These are phyloP conservation scores for Pelargonium fulgidum DNA, from an alignment of 441 rosid genomes.

Conservation along the genomic window DNA sequence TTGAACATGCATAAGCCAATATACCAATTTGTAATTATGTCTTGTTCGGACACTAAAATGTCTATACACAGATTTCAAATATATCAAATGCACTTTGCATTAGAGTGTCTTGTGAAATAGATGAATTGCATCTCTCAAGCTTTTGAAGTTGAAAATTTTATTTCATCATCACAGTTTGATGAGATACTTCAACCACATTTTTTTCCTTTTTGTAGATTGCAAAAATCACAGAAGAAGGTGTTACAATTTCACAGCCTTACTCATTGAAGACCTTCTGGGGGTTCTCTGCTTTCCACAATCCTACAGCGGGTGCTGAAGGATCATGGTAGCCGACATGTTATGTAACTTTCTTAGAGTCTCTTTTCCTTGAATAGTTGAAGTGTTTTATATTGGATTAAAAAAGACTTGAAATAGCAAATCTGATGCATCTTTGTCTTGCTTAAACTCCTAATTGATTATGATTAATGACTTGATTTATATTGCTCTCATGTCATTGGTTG, in stretches of 20 bases:
- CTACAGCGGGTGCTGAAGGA: conserved; percentile 81
- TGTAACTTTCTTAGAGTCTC: background rate
- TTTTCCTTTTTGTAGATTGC: conserved; percentile 47
- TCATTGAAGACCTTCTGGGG: conserved; percentile 85
- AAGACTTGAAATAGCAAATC: background rate
- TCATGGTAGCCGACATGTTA: conserved; percentile 48
- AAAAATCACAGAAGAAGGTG: conserved; percentile 87
- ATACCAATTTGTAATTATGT: no score
- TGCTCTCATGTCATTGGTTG: background rate
- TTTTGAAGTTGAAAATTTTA: background rate
- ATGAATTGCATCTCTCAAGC: background rate
- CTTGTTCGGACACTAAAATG: no score
- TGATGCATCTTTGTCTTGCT: background rate
- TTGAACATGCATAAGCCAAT: no score
- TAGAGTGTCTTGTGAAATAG: background rate
- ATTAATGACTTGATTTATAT: background rate
- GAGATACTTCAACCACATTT: background rate
- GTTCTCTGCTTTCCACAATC: conserved; percentile 70
- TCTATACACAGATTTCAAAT: no score
- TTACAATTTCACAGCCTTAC: conserved; percentile 72
- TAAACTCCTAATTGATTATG: background rate
- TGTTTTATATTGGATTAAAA: background rate
- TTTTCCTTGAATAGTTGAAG: background rate
- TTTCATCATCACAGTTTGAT: background rate
- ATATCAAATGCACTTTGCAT: background rate